A percentile compares a stretch with the other conserved stretches of the same genome.
Evolutionary conservation across 2,329 filamentous ascomycete genomes (phyloP).

Genomic region (Daldinia sp.): DNA sequence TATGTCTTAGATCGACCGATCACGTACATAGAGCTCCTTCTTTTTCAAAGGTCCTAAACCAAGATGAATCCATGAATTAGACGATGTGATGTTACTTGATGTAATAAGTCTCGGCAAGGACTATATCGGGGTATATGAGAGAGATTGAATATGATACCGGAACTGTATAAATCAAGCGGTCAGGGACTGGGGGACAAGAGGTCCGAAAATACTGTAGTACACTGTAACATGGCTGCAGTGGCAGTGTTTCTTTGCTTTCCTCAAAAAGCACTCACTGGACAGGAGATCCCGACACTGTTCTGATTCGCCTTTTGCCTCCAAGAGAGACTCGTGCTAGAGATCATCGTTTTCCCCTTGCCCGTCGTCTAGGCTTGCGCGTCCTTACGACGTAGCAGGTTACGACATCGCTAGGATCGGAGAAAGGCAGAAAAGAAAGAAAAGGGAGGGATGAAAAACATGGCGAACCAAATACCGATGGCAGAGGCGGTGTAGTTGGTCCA

Average conservation of each 20-base stretch:
- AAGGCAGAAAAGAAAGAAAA: not conserved
- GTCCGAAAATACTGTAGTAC: not conserved
- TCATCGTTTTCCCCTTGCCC: slow-evolving; percentile 13
- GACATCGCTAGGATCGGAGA: slow-evolving; percentile 9
- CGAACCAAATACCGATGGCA: not conserved
- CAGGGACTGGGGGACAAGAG: slow-evolving; percentile 2
- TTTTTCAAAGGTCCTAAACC: not conserved
- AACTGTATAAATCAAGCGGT: slow-evolving; percentile 8
- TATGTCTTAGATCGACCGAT: not conserved
- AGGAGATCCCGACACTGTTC: not conserved
- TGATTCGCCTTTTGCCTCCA: slow-evolving; percentile 19
- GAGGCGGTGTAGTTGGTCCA: slow-evolving; percentile 28
- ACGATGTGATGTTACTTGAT: not conserved
- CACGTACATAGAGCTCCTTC: not conserved
- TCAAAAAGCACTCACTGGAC: slow-evolving; percentile 7
- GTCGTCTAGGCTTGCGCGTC: slow-evolving; percentile 29
- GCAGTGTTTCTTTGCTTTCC: slow-evolving; percentile 16
- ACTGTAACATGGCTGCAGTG: slow-evolving; percentile 19
- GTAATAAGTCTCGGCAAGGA: not conserved
- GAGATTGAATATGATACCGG: not conserved
- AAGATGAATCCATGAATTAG: not conserved
- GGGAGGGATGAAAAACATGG: slow-evolving; percentile 1
- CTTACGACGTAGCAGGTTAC: slow-evolving; percentile 19
- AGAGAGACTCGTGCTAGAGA: slow-evolving; percentile 15
- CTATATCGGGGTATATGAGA: not conserved